A percentile compares a stretch with the other conserved stretches of the same genome.
phyloP scores from a whole-genome alignment of 331 rosid genomes.

The Spiraea crenata region DNA sequence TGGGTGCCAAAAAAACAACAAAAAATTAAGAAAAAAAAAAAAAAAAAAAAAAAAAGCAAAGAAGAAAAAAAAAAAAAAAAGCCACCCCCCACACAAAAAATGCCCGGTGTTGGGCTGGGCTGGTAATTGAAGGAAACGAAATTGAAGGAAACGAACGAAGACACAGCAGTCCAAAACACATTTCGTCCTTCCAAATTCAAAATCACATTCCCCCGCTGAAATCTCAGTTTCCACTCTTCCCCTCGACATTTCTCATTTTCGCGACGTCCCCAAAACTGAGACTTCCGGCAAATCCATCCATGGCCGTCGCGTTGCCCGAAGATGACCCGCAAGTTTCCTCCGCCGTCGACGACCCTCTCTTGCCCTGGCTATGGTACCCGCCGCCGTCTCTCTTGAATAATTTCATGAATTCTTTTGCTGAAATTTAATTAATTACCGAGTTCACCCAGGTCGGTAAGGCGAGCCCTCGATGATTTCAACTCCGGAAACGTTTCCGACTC shows the following conservation, averaged over 20 bases:
- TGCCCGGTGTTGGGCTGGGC: no score
- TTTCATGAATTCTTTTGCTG: conserved; percentile 10
- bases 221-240: not conserved
- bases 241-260: not conserved
- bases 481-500: conserved; percentile 30
- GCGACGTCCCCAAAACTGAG: not conserved
- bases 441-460: conserved; percentile 52
- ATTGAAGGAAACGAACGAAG: no score
- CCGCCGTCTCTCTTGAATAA: not conserved
- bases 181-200: not conserved
- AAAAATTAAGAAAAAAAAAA: no score
- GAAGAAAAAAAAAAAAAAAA: no score
- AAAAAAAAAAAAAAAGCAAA: no score
- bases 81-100: no score
- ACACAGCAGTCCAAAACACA: no score
- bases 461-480: conserved; percentile 47
- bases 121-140: no score
- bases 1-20: no score
- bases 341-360: conserved; percentile 55
- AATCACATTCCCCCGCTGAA: not conserved
- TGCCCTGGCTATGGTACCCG: conserved; percentile 45
- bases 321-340: conserved; percentile 4
- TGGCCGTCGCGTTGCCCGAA: conserved; percentile 25
- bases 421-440: not conserved
- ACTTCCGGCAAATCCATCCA: conserved; percentile 1